These are phyloP conservation scores for Citrus australasica DNA, from an alignment of 345 rosid genomes.

Conservation along the genomic window DNA sequence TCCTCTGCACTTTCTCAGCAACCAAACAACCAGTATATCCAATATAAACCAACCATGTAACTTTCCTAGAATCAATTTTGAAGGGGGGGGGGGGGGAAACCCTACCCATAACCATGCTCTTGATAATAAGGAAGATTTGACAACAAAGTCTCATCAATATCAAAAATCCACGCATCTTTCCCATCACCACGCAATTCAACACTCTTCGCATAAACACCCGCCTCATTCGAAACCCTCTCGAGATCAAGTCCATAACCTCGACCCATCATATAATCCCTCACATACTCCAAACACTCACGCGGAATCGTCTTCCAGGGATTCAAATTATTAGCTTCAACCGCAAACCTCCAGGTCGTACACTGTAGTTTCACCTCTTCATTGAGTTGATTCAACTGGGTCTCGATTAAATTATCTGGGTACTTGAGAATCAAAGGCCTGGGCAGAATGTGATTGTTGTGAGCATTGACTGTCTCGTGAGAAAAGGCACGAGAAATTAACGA, in stretches of 20 bases:
- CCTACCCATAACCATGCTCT: constrained; percentile 77
- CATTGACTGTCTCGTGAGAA: constrained; percentile 32
- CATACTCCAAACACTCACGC: constrained; percentile 62
- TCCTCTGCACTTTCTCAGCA: constrained; percentile 6
- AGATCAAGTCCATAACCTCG: constrained; percentile 59
- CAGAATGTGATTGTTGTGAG: constrained; percentile 36
- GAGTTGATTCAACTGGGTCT: constrained; percentile 29
- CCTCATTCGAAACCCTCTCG: constrained; percentile 60
- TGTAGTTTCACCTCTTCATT: constrained; percentile 45
- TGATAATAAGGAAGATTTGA: constrained; percentile 88
- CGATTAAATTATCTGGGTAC: constrained; percentile 31
- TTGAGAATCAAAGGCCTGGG: constrained; percentile 64
- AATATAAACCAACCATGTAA: not conserved
- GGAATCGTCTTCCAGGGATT: constrained; percentile 85
- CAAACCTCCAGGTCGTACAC: constrained; percentile 91
- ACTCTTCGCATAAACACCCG: constrained; percentile 53
- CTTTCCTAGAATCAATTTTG: not conserved
- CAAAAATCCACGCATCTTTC: constrained; percentile 83
- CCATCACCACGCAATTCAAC: constrained; percentile 56
- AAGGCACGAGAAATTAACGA: constrained; percentile 32
- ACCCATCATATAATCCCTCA: constrained; percentile 61
- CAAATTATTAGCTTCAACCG: constrained; percentile 78
- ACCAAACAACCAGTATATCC: not conserved
- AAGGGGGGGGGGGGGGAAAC: no score
- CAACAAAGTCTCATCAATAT: constrained; percentile 85